Base-by-base conservation (phyloP, 129 eudicot genomes). In the Artemisia argyi region DNA sequence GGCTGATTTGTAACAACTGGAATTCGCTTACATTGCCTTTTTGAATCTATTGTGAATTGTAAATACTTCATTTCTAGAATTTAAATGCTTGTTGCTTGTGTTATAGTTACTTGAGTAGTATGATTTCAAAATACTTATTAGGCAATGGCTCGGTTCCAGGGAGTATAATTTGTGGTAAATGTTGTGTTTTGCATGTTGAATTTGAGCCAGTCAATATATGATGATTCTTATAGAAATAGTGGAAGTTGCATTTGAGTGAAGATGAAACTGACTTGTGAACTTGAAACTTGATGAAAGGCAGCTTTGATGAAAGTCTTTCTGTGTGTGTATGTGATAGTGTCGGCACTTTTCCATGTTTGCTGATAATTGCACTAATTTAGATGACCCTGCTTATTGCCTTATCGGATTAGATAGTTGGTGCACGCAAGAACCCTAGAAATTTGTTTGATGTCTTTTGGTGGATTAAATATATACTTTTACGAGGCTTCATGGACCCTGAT, bases 271-370 rank as follows among this genome's bases (percentile, higher is more conserved):
- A 26, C 12, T 32, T 65, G 55, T 35, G 57, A 42, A 61, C 16
- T n/a, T 74, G 54, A 74, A 5, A 42, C 55, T 74, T 64, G 65
- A 74, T 32, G 69, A 60, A 28, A 26, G 13, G 5, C 4, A 11
- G 59, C 30, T 60, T 72, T 5, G 48, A 61, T 5, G 14, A 13
- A 16, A 48, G 17, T 44, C 8, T 30, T 30, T 22, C 1, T 16
- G 18, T 72, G 61, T 26, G 48, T 44, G 57, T 72, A 59, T 47
- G 48, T 52, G 65, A 35, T 14, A 24, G n/a, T 51, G 42, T 11
- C 15, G 14, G 15, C 32, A 20, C 15, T 14, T 18, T 42, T 44
- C 26, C 61, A 51, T 63, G 46, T 72, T 46, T 12, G 44, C 11
- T 52, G 47, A 19, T 53, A n/a, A 62, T 50, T 62, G 15, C 30